Base-by-base conservation (phyloP, 1,284 basidiomycete species). In the Leccinum pachyderme region DNA sequence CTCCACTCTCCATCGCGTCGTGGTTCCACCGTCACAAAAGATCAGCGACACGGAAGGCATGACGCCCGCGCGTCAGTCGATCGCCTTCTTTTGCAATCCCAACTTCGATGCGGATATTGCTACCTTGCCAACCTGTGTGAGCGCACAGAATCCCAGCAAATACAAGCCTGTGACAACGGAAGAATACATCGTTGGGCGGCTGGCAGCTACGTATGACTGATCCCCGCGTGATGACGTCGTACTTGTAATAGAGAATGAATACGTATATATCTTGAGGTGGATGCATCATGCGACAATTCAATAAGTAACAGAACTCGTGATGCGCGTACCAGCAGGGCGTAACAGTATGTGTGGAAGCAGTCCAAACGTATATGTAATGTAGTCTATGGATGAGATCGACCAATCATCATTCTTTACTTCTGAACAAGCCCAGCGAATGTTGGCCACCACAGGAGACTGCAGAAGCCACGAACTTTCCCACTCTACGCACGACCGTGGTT, bases 31-130 rank as follows among this genome's bases (percentile, higher is more conserved):
- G 2, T 75, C 76, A 3, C 71, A 75, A 61, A 75, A 77, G 55
- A 70, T 81, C 55, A 80, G 68, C 57, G 75, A 77, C 8, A 75
- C 72, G 2, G 81, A 83, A 59, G 74, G 72, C 29, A 72, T 83
- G 55, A 89, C 83, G 0, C 84, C 90, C 0, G 71, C 76, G 3
- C 80, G 91, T 28, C 89, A 92, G 67, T 91, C 87, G 11, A 88
- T 94, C 55, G 91, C 89, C 5, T 93, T 90, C 77, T 94, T 94
- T 73, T 91, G 87, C 75, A 93, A 91, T 63, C 91, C 91, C 7
- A 92, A 93, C 61, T 82, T 83, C 56, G 78, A 80, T 46, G 76
- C 87, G 13, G 74, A 80, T 55, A 87, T 94, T 57, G 75, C 83
- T 25, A 89, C 89, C 62, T 72, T 94, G 43, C 89, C 91, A 25